A percentile compares a stretch with the other conserved stretches of the same genome.
Evolutionary conservation across 2,329 filamentous ascomycete genomes (phyloP).

Genomic region (Diaporthe amygdali): DNA sequence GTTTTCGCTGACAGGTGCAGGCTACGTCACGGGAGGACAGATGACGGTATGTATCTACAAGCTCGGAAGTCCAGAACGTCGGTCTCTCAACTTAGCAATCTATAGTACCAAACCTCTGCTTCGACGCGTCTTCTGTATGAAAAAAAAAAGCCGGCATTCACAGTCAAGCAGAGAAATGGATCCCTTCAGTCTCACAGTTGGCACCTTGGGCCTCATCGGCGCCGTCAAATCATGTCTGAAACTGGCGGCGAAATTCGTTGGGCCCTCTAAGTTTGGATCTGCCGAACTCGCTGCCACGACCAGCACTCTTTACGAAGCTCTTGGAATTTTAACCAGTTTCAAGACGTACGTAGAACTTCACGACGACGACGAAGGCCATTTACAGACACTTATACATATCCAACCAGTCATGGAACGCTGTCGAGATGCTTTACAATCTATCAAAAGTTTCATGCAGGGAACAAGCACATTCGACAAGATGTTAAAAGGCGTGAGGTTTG

Average conservation of each 20-base stretch:
- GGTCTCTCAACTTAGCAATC: too few relatives aligned
- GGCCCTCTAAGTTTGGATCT: neutral
- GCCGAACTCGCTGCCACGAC: neutral
- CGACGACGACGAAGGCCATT: neutral
- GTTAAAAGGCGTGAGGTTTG: neutral
- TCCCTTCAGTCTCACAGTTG: neutral
- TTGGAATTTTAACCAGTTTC: neutral
- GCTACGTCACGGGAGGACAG: neutral
- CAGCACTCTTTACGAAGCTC: neutral
- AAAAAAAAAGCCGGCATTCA: neutral
- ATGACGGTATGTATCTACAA: neutral
- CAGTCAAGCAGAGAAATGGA: neutral
- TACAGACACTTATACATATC: neutral
- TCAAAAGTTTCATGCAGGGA: neutral
- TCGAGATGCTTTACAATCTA: neutral
- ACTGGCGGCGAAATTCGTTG: neutral
- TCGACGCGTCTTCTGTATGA: too few relatives aligned
- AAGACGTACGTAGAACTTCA: neutral
- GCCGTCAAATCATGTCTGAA: neutral
- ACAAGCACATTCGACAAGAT: neutral
- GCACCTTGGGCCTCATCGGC: neutral
- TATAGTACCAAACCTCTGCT: too few relatives aligned
- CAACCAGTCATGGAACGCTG: neutral
- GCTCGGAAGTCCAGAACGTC: too few relatives aligned
- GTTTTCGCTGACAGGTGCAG: neutral